These are phyloP conservation scores for Fraxinus quadrangulata DNA, from an alignment of 257 asterid genomes.

Conservation along the genomic window DNA sequence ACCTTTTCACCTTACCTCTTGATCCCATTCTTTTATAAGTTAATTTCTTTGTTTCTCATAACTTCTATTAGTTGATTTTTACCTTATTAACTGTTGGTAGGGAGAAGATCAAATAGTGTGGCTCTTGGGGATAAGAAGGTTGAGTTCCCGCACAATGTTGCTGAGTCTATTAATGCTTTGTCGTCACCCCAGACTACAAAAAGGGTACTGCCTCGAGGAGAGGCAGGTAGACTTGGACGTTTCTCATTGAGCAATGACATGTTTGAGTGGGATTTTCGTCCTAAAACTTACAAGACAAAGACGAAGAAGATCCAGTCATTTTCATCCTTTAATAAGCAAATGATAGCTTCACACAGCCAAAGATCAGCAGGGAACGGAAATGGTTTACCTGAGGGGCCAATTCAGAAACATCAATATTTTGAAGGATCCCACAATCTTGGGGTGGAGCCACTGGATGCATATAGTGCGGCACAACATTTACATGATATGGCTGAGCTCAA, in stretches of 20 bases:
- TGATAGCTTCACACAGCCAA: constrained; percentile 40
- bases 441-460: constrained; percentile 50
- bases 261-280: constrained; percentile 60
- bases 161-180: constrained; percentile 62
- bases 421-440: constrained; percentile 46
- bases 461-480: constrained; percentile 66
- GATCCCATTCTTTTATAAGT: not conserved
- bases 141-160: constrained; percentile 37
- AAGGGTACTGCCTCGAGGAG: constrained; percentile 56
- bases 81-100: constrained; percentile 37
- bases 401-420: constrained; percentile 39
- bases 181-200: constrained; percentile 59
- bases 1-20: not conserved
- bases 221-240: constrained; percentile 28
- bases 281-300: constrained; percentile 51
- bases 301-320: constrained; percentile 52
- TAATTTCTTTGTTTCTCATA: not conserved
- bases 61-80: constrained; percentile 4
- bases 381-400: constrained; percentile 50
- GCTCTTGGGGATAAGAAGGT: constrained; percentile 54
- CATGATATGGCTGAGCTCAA: constrained; percentile 65
- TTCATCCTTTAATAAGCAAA: constrained; percentile 42
- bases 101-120: constrained; percentile 65
- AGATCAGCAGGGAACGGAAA: constrained; percentile 47
- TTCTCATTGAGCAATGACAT: constrained; percentile 48